phyloP scores from a whole-genome alignment of 2,329 filamentous ascomycete genomes.

The Passalora sequoiae region DNA sequence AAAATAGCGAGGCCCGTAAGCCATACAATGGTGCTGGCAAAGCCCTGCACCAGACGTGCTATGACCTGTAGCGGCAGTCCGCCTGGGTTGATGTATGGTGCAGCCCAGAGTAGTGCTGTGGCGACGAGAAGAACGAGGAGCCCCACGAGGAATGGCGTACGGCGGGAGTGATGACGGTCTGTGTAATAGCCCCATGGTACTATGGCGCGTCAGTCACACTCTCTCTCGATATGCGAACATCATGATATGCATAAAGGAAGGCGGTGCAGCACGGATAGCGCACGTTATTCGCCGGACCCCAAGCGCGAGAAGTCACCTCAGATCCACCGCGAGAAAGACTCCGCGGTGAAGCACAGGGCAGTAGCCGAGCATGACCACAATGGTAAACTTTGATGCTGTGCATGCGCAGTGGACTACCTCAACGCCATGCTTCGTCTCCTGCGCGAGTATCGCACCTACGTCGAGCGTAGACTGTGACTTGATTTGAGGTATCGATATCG shows the following conservation, averaged over 20 bases:
- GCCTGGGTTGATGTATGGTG: constrained; percentile 45
- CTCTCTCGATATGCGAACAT: too few relatives aligned
- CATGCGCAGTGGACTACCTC: too few relatives aligned
- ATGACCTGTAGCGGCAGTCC: constrained; percentile 49
- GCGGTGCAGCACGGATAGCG: too few relatives aligned
- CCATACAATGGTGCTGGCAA: constrained; percentile 65
- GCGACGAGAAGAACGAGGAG: constrained; percentile 56
- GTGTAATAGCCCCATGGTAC: constrained; percentile 50
- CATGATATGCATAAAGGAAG: too few relatives aligned
- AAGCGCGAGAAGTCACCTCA: too few relatives aligned
- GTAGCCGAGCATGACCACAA: too few relatives aligned
- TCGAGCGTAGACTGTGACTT: not conserved
- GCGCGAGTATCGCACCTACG: not conserved
- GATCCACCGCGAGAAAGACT: too few relatives aligned
- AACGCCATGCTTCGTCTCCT: too few relatives aligned
- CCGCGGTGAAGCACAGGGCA: too few relatives aligned
- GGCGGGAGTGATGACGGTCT: constrained; percentile 57
- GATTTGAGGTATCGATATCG: too few relatives aligned
- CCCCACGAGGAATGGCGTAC: constrained; percentile 57
- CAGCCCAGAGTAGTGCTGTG: constrained; percentile 61
- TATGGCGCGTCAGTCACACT: constrained; percentile 1
- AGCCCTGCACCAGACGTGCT: constrained; percentile 62
- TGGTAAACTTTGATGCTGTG: too few relatives aligned
- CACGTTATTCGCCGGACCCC: too few relatives aligned
- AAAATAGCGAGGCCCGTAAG: constrained; percentile 63